Conservation (phyloP, 1,139 yeast genomes). For the Candida sanyaensis region DNA sequence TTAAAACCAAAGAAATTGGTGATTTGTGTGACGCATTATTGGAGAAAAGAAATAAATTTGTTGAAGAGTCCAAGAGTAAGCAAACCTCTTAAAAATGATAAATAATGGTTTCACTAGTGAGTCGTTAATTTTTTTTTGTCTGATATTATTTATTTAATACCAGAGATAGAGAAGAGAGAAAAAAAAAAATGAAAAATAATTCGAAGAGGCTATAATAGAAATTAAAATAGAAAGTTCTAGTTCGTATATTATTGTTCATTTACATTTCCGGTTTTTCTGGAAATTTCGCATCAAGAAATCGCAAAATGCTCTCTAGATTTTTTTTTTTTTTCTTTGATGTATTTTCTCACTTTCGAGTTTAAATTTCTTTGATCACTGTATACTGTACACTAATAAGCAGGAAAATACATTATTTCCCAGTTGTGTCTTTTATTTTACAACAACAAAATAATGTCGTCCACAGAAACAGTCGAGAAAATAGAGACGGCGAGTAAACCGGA, state of each 20-base stretch:
- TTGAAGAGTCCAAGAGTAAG: conserved; percentile 11
- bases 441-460: background rate
- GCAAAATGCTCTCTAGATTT: background rate
- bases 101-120: no score
- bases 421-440: background rate
- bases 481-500: conserved; percentile 28
- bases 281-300: conserved; percentile 1
- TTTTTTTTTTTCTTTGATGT: background rate
- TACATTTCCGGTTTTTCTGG: background rate
- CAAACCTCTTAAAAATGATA: background rate
- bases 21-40: conserved; percentile 71
- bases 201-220: background rate
- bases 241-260: background rate
- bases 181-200: background rate
- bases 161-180: no score
- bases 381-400: no score
- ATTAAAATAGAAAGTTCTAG: background rate
- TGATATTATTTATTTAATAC: no score
- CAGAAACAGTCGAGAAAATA: conserved; percentile 2
- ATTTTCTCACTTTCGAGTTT: background rate
- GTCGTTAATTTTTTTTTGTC: no score
- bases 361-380: background rate
- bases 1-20: conserved; percentile 73
- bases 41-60: conserved; percentile 47
- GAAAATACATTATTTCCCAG: no score